Evolutionary conservation across 148 eudicot species (phyloP).

Genomic region (Amaranthus hypochondriacus): DNA sequence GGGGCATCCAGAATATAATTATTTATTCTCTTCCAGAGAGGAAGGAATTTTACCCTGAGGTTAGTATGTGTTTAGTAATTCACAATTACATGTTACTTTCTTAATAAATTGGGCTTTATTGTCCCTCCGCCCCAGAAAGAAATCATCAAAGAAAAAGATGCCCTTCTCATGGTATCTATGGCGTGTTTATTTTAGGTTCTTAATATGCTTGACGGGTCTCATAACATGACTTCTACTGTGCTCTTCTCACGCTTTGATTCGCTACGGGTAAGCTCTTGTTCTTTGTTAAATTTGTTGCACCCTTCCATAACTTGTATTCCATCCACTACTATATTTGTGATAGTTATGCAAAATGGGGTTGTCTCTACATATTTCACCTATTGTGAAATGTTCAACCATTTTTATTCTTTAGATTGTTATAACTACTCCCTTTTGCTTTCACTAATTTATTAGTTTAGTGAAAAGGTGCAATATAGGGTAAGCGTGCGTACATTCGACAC

Average conservation of each 20-base stretch:
- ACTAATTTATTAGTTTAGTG: background rate
- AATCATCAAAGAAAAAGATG: background rate
- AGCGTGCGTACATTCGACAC: background rate
- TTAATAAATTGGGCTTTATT: background rate
- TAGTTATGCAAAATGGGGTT: background rate
- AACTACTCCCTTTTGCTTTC: background rate
- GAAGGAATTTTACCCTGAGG: conserved; percentile 98
- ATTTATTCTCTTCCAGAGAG: conserved; percentile 93
- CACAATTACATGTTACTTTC: background rate
- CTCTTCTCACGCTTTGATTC: conserved; percentile 71
- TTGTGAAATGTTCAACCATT: background rate
- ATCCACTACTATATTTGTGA: background rate
- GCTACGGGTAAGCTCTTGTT: conserved; percentile 51
- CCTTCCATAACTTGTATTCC: background rate
- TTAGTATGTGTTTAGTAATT: conserved; percentile 23
- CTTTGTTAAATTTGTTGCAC: background rate
- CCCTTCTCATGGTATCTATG: background rate
- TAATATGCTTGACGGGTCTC: conserved; percentile 81
- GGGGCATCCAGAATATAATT: conserved; percentile 81
- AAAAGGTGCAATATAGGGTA: background rate
- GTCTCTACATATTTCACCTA: background rate
- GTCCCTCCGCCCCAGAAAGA: background rate
- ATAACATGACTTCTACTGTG: conserved; percentile 65
- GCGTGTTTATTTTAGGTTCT: conserved; percentile 47
- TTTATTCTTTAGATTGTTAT: background rate